Base-by-base conservation (phyloP, 1,139 yeast genomes). In the Geotrichum cucujoidarum region DNA sequence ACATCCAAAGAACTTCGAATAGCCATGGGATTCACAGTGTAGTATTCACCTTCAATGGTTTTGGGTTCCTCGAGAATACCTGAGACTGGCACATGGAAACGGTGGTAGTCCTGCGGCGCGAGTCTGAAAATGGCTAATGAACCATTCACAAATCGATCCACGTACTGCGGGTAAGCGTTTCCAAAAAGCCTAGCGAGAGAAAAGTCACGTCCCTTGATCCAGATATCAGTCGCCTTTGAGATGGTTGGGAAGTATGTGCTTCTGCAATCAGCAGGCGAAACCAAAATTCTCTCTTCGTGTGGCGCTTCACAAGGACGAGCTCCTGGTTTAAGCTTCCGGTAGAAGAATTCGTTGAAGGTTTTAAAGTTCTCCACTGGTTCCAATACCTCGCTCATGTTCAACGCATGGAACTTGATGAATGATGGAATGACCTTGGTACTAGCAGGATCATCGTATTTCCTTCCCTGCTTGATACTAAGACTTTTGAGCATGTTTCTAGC, bases 11-110 rank as follows among this genome's bases (percentile, higher is more conserved):
- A 79, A 0, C 95, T 84, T 51, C 97, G 70, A 40, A 92, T 77
- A 0, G 97, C 97, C 97, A 92, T 92, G 1, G 97, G 97, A 60
- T 92, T 92, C 11, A 92, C 98, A 0, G 97, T 92, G 62, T 88
- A 92, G 64, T 92, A 92, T 59, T 89, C 95, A 0, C 97, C 98
- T 39, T 80, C 84, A 39, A 92, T 83, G 53, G 72, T 74, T 49
- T 74, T 73, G 25, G 94, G 82, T 50, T 76, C 72, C 1, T 84
- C 85, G 37, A 92, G 68, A 0, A 63, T 63, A 1, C 97, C 97
- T 52, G 76, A 76, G 1, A 90, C 90, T 0, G 97, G 96, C 13
- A 81, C 75, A 63, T 92, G 98, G 67, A 92, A 90, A 40, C 98
- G 71, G 64, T 92, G 98, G 61, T 92, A 92, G 63, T 92, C 98